A percentile compares a stretch with the other conserved stretches of the same genome.
phyloP scores from a whole-genome alignment of 2,329 filamentous ascomycete species.

The Clonostachys byssicola region DNA sequence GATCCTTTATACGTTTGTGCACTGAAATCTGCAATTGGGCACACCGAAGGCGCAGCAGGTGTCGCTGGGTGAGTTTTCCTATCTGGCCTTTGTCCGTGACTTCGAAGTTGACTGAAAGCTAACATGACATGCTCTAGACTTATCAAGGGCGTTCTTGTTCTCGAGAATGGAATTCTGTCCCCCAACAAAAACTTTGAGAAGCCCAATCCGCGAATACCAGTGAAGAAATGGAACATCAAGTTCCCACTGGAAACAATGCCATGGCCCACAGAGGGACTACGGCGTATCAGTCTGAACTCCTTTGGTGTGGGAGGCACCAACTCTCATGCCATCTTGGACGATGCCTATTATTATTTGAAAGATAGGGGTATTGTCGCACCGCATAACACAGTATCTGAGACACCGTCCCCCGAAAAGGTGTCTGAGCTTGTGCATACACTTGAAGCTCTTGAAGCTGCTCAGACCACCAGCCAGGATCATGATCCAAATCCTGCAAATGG shows the following conservation, averaged over 20 bases:
- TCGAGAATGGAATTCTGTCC: slow-evolving; percentile 8
- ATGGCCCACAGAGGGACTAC: background rate
- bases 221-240: no score
- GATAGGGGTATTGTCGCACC: slow-evolving; percentile 1
- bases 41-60: slow-evolving; percentile 11
- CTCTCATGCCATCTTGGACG: slow-evolving; percentile 9
- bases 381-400: no score
- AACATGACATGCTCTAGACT: background rate
- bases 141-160: slow-evolving; percentile 7
- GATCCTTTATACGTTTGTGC: slow-evolving; percentile 1
- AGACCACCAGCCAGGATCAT: no score
- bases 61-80: slow-evolving; percentile 5
- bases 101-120: no score
- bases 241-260: background rate
- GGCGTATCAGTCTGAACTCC: slow-evolving; percentile 8
- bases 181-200: slow-evolving; percentile 9
- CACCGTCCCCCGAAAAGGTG: no score
- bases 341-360: no score
- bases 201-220: slow-evolving; percentile 3
- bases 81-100: no score
- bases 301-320: slow-evolving; percentile 13
- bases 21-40: slow-evolving; percentile 11
- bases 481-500: no score
- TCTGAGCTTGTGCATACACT: no score
- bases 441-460: no score